phyloP scores from a whole-genome alignment of 495 filamentous ascomycete species.

The Tuber aestivum region DNA sequence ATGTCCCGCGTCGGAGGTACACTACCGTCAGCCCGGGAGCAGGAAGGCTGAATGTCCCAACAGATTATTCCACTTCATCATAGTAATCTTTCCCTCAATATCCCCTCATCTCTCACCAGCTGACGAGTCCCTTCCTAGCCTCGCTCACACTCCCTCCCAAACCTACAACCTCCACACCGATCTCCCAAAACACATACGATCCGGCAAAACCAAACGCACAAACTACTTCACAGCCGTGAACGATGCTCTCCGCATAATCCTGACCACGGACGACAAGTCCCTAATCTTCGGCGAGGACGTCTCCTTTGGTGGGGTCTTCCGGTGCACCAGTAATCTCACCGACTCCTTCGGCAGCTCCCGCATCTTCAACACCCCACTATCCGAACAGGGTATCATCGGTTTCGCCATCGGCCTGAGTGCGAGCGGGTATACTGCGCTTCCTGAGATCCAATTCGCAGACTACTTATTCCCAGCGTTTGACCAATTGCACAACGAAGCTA shows the following conservation, averaged over 20 bases:
- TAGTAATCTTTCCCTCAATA: conserved; percentile 43
- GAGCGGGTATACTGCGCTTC: conserved; percentile 87
- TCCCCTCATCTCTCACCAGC: not conserved
- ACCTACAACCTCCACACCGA: conserved; percentile 63
- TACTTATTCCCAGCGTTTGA: conserved; percentile 97
- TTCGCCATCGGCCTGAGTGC: conserved; percentile 87
- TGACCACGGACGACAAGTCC: conserved; percentile 77
- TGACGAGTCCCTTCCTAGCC: conserved; percentile 31
- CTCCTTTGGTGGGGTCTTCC: conserved; percentile 93
- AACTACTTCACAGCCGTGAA: conserved; percentile 93
- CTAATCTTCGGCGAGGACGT: conserved; percentile 95
- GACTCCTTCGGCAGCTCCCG: conserved; percentile 79
- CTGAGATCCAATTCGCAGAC: conserved; percentile 97
- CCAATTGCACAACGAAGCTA: conserved; percentile 94
- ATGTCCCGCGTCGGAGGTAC: conserved; percentile 16
- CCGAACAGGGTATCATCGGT: conserved; percentile 89
- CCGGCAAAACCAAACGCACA: conserved; percentile 68
- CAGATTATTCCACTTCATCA: conserved; percentile 78
- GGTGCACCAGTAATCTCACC: conserved; percentile 84
- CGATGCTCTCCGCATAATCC: conserved; percentile 71
- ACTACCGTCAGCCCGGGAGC: conserved; percentile 13
- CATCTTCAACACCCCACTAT: conserved; percentile 94
- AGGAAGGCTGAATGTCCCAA: conserved; percentile 66
- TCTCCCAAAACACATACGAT: conserved; percentile 58
- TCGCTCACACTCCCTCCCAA: conserved; percentile 65